Base-by-base conservation (phyloP, 176 grass and related monocot genomes). In the Musa itinerans region DNA sequence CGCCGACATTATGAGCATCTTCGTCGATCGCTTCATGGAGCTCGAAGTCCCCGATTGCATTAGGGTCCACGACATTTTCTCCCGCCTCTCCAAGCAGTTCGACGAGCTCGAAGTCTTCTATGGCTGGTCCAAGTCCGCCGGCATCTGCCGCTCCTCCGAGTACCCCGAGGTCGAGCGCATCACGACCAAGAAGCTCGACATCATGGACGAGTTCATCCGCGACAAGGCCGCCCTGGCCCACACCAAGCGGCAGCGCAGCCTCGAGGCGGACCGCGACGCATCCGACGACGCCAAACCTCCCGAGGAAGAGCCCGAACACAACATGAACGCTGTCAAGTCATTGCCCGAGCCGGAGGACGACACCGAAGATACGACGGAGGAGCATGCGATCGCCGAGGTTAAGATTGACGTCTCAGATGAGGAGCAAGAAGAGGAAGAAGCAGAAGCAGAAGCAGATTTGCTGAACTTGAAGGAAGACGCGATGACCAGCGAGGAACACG, bases 131-230 rank as follows among this genome's bases (percentile, higher is more conserved):
- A 94, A 84, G 76, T 49, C 67, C 15, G 73, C 17, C 52, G 80
- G 79, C 80, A 79, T 99, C 4, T 87, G 83, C 72, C 84, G 91
- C 64, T 71, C 79, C 53, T 94, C 86, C 5, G 96, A 99, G 63
- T 83, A 89, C 24, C 91, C 89, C 2, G 86, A 99, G 7, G 76
- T 99, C 53, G 91, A 99, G 75, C 34, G 74, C 52, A 80, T 99
- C 72, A 87, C 90, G 29, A 67, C 87, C 34, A 86, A 89, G 78
- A 91, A 86, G 88, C 86, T 99, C 13, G 78, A 92, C 52, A 80
- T 92, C 75, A 94, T 99, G 90, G 86, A 99, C 34, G 95, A 92
- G 17, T 99, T 91, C 64, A 83, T 99, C 74, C 78, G 81, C 49
- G 88, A 99, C 43, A 87, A 84, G 72, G 64, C 49, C 7, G 11